Conservation (phyloP, 495 filamentous ascomycete species). For the Trichoderma gamsii region DNA sequence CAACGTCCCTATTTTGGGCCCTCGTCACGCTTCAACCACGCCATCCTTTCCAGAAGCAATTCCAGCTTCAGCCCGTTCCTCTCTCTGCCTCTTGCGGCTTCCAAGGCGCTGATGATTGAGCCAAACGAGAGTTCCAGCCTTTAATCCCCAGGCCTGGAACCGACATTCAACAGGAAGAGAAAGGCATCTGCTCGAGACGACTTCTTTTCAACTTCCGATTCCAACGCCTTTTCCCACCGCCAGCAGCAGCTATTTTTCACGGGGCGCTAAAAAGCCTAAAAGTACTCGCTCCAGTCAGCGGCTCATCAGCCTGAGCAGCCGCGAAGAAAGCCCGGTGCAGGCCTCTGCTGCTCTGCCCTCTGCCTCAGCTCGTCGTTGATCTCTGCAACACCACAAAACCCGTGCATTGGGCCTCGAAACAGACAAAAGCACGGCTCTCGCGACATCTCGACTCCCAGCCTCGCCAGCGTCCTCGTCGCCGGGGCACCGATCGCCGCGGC, state of each 20-base stretch:
- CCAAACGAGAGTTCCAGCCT: neutral
- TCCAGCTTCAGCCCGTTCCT: neutral
- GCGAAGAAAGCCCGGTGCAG: neutral
- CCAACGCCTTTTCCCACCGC: neutral
- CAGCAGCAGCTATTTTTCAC: neutral
- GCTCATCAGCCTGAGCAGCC: slow-evolving; percentile 4
- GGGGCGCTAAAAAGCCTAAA: slow-evolving; percentile 11
- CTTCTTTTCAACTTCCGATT: neutral
- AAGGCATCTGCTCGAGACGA: neutral
- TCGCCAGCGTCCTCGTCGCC: neutral
- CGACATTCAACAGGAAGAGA: neutral
- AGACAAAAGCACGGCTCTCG: neutral
- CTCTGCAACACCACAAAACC: slow-evolving; percentile 5
- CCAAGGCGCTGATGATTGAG: neutral
- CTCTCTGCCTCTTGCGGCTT: neutral
- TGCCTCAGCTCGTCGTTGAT: neutral
- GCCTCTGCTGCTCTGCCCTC: slow-evolving; percentile 7
- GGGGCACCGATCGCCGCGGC: slow-evolving; percentile 16
- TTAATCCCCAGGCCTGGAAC: neutral
- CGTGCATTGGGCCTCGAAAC: neutral
- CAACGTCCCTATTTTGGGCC: neutral
- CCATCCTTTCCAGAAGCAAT: neutral
- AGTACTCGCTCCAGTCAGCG: neutral
- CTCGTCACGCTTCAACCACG: neutral
- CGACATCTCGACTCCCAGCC: neutral